Conservation (phyloP, 345 rosid genomes). For the Syzygium aromaticum region DNA sequence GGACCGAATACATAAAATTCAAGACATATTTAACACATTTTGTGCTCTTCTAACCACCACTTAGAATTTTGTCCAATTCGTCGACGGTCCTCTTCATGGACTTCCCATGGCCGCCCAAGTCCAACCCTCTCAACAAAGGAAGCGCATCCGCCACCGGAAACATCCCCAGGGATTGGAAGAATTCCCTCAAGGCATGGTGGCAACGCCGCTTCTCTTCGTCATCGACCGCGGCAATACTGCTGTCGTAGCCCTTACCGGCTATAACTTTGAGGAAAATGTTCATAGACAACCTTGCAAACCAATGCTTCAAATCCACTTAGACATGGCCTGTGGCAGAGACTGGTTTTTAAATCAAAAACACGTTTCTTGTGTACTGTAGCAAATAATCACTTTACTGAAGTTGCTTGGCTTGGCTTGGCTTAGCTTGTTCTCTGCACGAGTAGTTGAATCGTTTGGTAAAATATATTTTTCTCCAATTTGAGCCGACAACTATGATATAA, state of each 20-base stretch:
- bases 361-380: not conserved
- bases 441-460: not conserved
- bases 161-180: not conserved
- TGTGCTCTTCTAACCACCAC: slow-evolving; percentile 15
- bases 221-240: not conserved
- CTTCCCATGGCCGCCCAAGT: slow-evolving; percentile 18
- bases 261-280: slow-evolving; percentile 19
- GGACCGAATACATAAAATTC: too few species aligned
- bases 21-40: too few species aligned
- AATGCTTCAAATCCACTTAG: slow-evolving; percentile 17
- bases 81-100: slow-evolving; percentile 2
- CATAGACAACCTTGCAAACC: slow-evolving; percentile 13
- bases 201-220: slow-evolving; percentile 5
- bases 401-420: not conserved
- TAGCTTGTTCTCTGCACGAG: not conserved
- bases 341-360: not conserved
- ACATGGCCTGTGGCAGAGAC: not conserved
- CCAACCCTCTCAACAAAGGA: slow-evolving; percentile 19
- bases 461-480: not conserved
- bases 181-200: slow-evolving; percentile 2
- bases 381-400: not conserved
- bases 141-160: slow-evolving; percentile 13
- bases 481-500: not conserved
- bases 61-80: slow-evolving; percentile 6
- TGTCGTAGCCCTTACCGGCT: slow-evolving; percentile 19